Evolutionary conservation across 257 asterid genomes (phyloP).

Genomic region (Lantana camara): DNA sequence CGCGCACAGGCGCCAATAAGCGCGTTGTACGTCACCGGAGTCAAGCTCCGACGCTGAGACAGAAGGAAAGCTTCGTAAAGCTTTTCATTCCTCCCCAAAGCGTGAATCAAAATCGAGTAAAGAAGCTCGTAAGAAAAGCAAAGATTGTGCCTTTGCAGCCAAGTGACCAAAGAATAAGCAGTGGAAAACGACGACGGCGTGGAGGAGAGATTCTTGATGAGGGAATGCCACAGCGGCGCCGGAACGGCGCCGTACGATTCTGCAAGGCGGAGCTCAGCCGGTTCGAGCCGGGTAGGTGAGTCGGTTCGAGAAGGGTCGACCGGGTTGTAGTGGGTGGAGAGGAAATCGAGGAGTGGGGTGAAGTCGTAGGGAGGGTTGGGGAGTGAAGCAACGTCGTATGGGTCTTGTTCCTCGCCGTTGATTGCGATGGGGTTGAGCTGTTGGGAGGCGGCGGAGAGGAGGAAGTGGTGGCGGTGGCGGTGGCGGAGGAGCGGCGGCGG

Average conservation of each 20-base stretch:
- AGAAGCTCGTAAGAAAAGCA: constrained; percentile 90
- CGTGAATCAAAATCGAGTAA: constrained; percentile 82
- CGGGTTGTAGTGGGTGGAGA: constrained; percentile 48
- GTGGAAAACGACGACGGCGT: constrained; percentile 60
- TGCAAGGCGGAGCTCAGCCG: constrained; percentile 63
- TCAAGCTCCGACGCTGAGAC: constrained; percentile 74
- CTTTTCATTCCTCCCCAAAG: constrained; percentile 76
- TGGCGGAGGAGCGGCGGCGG: constrained; percentile 37
- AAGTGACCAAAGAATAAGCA: constrained; percentile 71
- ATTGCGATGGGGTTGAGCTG: constrained; percentile 34
- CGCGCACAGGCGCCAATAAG: constrained; percentile 96
- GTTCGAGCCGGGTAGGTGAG: constrained; percentile 54
- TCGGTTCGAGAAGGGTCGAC: constrained; percentile 30
- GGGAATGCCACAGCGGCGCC: constrained; percentile 90
- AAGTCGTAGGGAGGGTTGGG: constrained; percentile 66
- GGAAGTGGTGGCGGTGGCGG: constrained; percentile 32
- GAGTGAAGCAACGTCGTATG: constrained; percentile 51
- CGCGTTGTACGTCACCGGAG: constrained; percentile 89
- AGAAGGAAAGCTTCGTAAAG: constrained; percentile 88
- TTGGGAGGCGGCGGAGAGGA: constrained; percentile 34
- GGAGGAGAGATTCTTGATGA: constrained; percentile 67
- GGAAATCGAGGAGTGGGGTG: constrained; percentile 76
- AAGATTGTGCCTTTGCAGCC: constrained; percentile 86
- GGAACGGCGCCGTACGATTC: constrained; percentile 86
- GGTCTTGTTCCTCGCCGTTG: constrained; percentile 39